Conservation (phyloP, 768 basidiomycete genomes). For the Auricularia auricula-judae region DNA sequence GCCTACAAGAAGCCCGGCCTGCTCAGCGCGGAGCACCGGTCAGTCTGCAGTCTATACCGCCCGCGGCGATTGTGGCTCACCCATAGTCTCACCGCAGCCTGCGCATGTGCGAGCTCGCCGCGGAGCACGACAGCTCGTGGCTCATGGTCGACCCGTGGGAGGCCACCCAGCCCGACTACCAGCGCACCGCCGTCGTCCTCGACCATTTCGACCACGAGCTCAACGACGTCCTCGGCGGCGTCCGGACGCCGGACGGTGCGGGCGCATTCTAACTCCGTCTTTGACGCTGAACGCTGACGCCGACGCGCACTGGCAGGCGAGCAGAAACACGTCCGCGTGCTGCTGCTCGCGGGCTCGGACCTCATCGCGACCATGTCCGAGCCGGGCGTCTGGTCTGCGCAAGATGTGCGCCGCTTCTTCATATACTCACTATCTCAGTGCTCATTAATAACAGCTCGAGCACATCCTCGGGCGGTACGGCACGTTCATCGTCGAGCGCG, state of each 20-base stretch:
- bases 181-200: conserved; percentile 91
- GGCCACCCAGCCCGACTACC: conserved; percentile 79
- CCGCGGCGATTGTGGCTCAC: neutral
- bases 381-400: conserved; percentile 93
- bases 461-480: conserved; percentile 95
- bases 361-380: conserved; percentile 97
- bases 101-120: conserved; percentile 80
- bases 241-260: conserved; percentile 47
- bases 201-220: conserved; percentile 96
- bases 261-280: neutral
- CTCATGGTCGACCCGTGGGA: conserved; percentile 99
- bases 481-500: conserved; percentile 87
- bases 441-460: conserved; percentile 51
- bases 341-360: conserved; percentile 97
- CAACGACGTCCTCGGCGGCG: conserved; percentile 75
- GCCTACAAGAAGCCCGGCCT: conserved; percentile 95
- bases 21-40: conserved; percentile 82
- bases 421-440: conserved; percentile 1
- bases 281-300: neutral
- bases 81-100: conserved; percentile 21
- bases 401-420: conserved; percentile 54
- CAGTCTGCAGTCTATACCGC: conserved; percentile 28
- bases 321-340: conserved; percentile 65
- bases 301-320: conserved; percentile 30
- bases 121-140: conserved; percentile 85